Percentiles rank a stretch among this genome's conserved stretches.
These are phyloP conservation scores for Acanthamoeba pearcei DNA, from an alignment of 208 protist species.

Conservation along the genomic window DNA sequence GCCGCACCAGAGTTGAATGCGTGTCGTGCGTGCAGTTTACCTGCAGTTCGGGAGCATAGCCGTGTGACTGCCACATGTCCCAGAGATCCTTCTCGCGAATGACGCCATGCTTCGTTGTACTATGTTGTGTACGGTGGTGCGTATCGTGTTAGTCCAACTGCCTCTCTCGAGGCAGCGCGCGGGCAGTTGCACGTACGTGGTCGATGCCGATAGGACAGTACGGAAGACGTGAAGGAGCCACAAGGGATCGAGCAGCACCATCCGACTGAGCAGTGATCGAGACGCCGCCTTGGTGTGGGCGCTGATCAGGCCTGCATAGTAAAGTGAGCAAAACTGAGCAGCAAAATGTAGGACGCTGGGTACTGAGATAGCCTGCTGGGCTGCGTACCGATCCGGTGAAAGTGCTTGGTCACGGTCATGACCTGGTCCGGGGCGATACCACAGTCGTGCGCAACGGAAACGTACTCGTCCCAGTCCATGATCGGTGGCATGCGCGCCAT, in stretches of 20 bases:
- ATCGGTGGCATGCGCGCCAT: slow-evolving; percentile 63
- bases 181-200: background rate
- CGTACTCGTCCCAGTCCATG: slow-evolving; percentile 65
- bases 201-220: background rate
- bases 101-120: background rate
- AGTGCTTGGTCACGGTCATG: slow-evolving; percentile 66
- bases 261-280: slow-evolving; percentile 37
- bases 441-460: slow-evolving; percentile 24
- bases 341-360: background rate
- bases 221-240: slow-evolving; percentile 61
- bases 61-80: slow-evolving; percentile 40
- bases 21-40: background rate
- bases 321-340: background rate
- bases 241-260: slow-evolving; percentile 58
- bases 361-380: background rate
- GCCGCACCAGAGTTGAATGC: background rate
- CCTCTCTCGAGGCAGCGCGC: background rate
- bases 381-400: slow-evolving; percentile 52
- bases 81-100: slow-evolving; percentile 53
- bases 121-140: background rate
- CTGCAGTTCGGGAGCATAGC: slow-evolving; percentile 19
- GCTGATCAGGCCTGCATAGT: slow-evolving; percentile 11
- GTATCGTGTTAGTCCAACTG: background rate
- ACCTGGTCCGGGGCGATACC: slow-evolving; percentile 51
- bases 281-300: slow-evolving; percentile 42